Evolutionary conservation across 495 filamentous ascomycete species (phyloP).

Genomic region (Ramalina intermedia): DNA sequence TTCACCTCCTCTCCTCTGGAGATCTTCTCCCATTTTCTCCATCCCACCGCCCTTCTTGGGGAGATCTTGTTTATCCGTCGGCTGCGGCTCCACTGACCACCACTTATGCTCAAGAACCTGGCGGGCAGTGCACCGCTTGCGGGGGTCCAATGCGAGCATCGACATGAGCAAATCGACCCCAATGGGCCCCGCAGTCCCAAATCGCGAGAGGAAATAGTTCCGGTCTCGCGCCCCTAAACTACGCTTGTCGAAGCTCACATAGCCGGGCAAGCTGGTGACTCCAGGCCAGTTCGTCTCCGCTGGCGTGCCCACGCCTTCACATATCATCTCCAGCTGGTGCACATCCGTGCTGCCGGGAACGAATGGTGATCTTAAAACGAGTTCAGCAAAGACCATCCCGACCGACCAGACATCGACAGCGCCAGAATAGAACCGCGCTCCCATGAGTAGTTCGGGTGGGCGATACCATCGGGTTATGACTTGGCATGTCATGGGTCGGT

Average conservation of each 20-base stretch:
- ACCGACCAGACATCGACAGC: constrained; percentile 95
- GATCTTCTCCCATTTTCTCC: constrained; percentile 68
- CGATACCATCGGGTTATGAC: constrained; percentile 97
- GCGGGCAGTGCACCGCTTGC: constrained; percentile 59
- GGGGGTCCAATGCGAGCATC: constrained; percentile 75
- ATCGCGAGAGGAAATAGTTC: constrained; percentile 54
- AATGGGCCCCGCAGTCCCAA: constrained; percentile 61
- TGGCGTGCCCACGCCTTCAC: constrained; percentile 73
- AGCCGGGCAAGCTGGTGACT: constrained; percentile 67
- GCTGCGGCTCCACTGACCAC: constrained; percentile 73
- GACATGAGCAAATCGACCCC: constrained; percentile 78
- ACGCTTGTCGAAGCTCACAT: constrained; percentile 39
- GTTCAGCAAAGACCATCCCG: constrained; percentile 82
- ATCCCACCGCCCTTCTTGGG: constrained; percentile 53
- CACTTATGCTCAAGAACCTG: constrained; percentile 70
- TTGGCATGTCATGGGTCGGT: constrained; percentile 75
- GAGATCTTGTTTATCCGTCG: constrained; percentile 70
- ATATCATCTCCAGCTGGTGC: constrained; percentile 64
- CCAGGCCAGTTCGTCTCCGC: constrained; percentile 94
- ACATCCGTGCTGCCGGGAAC: constrained; percentile 71
- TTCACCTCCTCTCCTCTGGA: constrained; percentile 67
- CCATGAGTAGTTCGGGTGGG: constrained; percentile 83
- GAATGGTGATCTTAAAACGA: constrained; percentile 67
- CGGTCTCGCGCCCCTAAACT: constrained; percentile 45
- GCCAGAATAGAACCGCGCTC: constrained; percentile 75